Conservation (phyloP, 768 basidiomycete species). For the Guyanaporus albipodus region DNA sequence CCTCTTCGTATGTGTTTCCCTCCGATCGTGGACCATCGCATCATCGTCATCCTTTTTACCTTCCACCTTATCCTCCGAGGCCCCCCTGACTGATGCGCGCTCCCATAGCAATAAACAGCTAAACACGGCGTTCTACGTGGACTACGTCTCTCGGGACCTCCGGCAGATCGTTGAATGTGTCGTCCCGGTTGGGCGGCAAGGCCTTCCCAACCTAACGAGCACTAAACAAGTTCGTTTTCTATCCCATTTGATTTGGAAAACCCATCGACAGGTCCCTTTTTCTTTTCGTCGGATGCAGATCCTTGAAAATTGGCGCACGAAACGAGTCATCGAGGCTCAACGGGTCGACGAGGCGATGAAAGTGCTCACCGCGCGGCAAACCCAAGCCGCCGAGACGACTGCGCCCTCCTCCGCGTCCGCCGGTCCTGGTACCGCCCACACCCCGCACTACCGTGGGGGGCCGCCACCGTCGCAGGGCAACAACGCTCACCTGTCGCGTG, state of each 20-base stretch:
- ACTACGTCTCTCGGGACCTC: constrained; percentile 76
- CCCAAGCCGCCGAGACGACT: constrained; percentile 13
- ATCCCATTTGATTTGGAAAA: too few species aligned
- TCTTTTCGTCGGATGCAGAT: too few species aligned
- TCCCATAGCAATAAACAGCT: too few species aligned
- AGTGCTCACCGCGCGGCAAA: constrained; percentile 46
- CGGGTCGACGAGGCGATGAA: constrained; percentile 68
- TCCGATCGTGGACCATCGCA: too few species aligned
- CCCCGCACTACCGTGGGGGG: too few species aligned
- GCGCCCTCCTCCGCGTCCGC: constrained; percentile 19
- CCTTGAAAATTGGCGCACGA: constrained; percentile 85
- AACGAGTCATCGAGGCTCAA: constrained; percentile 78
- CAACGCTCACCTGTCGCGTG: constrained; percentile 42
- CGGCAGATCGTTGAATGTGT: constrained; percentile 74
- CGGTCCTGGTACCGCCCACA: background rate
- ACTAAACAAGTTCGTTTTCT: constrained; percentile 66
- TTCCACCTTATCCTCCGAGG: constrained; percentile 10
- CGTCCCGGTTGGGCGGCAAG: constrained; percentile 86
- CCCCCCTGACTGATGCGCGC: too few species aligned
- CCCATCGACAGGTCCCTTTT: too few species aligned
- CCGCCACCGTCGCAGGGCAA: too few species aligned
- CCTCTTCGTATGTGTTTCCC: constrained; percentile 17
- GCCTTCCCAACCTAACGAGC: constrained; percentile 82
- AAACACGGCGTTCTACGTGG: constrained; percentile 60
- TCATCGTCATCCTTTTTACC: background rate